Conservation (phyloP, 1,284 basidiomycete genomes). For the Puccinia brachypodii region DNA sequence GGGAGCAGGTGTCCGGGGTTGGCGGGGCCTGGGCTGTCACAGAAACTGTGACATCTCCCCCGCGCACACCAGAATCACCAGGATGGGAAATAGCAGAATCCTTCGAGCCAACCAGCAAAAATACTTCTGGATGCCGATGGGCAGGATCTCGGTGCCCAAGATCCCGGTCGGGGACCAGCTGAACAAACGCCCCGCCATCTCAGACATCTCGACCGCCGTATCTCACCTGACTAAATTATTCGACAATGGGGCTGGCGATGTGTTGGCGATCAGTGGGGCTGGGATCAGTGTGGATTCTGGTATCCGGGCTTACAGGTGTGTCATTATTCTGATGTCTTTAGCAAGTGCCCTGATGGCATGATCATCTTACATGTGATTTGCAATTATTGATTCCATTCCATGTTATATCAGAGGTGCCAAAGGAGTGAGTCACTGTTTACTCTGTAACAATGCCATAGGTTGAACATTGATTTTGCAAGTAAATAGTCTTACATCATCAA, state of each 20-base stretch:
- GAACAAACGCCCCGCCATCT: neutral
- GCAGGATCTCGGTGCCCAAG: conserved; percentile 14
- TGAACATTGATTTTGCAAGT: conserved; percentile 15
- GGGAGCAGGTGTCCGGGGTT: neutral
- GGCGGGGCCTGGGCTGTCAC: neutral
- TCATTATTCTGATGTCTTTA: neutral
- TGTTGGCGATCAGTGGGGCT: conserved; percentile 50
- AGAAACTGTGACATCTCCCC: too few relatives aligned
- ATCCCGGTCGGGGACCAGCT: neutral
- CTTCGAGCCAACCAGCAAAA: neutral
- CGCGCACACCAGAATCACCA: too few relatives aligned
- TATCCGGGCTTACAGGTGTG: conserved; percentile 55
- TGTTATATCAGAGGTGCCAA: conserved; percentile 15
- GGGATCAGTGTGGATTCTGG: conserved; percentile 56
- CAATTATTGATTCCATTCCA: conserved; percentile 1
- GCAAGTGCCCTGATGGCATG: too few relatives aligned
- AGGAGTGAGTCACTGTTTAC: neutral
- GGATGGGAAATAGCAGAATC: too few relatives aligned
- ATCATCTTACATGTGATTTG: too few relatives aligned
- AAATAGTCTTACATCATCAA: conserved; percentile 50
- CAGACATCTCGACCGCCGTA: conserved; percentile 7
- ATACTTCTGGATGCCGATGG: conserved; percentile 7
- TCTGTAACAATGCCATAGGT: neutral
- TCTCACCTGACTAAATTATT: neutral
- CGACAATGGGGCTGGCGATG: conserved; percentile 2